Percentiles rank a stretch among this genome's conserved stretches.
Evolutionary conservation across 2,329 filamentous ascomycete genomes (phyloP).

Genomic region (Penicillium janthinellum): DNA sequence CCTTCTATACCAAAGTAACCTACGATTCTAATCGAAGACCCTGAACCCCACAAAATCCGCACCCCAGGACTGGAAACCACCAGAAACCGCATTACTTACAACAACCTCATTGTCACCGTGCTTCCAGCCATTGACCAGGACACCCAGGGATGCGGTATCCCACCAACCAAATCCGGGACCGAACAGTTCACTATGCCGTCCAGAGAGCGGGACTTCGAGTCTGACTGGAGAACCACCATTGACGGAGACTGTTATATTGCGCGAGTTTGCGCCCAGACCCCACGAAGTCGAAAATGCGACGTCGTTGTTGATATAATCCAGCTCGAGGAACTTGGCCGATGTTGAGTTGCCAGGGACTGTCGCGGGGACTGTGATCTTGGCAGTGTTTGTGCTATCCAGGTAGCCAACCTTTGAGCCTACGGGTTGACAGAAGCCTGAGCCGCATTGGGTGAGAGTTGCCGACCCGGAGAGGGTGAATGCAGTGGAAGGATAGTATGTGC

Average conservation of each 20-base stretch:
- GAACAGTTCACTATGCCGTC: constrained; percentile 39
- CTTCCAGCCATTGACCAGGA: constrained; percentile 52
- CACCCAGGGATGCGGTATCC: constrained; percentile 49
- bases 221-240: constrained; percentile 48
- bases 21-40: constrained; percentile 26
- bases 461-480: constrained; percentile 42
- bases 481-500: constrained; percentile 46
- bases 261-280: constrained; percentile 50
- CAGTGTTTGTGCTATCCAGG: constrained; percentile 34
- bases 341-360: constrained; percentile 11
- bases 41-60: constrained; percentile 42
- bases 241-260: constrained; percentile 55
- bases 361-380: constrained; percentile 41
- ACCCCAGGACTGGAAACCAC: constrained; percentile 30
- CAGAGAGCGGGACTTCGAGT: constrained; percentile 53
- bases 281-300: constrained; percentile 48
- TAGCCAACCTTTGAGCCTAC: constrained; percentile 48
- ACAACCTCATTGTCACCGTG: constrained; percentile 43
- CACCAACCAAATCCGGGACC: constrained; percentile 53
- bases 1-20: background rate
- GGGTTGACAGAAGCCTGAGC: constrained; percentile 45
- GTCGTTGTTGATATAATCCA: constrained; percentile 59
- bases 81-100: constrained; percentile 36
- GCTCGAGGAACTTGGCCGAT: constrained; percentile 44
- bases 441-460: constrained; percentile 41